Base-by-base conservation (phyloP, 306 rosid genomes). In the Prunus persica region DNA sequence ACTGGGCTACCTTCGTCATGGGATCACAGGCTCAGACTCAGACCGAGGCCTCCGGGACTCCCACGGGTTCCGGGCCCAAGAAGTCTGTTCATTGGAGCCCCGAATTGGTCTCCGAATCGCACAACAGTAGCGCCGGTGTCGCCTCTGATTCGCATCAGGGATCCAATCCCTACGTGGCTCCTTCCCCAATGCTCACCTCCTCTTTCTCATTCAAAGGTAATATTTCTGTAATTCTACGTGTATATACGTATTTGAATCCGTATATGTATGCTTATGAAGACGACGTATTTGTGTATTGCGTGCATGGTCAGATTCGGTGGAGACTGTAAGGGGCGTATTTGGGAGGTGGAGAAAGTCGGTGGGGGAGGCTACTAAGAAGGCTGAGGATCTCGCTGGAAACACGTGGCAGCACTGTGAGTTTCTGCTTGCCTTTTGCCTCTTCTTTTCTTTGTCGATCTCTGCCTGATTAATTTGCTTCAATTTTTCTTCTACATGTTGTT, bases 401-500 rank as follows among this genome's bases (percentile, higher is more conserved):
- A 92, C 99, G 41, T 95, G 99, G 99, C 94, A 90, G 81, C 96
- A 93, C 81, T 78, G 97, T 95, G 79, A 81, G 93, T 76, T 75
- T 56, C 51, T 4, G 22, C 8, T 49, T 63, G 2, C 22, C 50
- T 8, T 57, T 56, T n/a, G 61, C 20, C 58, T 19, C 65, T 2
- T 41, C 22, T 62, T 34, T 27, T 24, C 10, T 14, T 34, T 52
- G 13, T 62, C 18, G 8, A 16, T 65, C 9, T 71, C 63, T 34
- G 46, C 45, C 45, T 24, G 32, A 67, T 66, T 65, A 12, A 9
- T 27, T 7, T 50, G 24, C n/a, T 20, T 41, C 15, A 19, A 38
- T 7, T 28, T 13, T 28, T 52, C 3, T 14, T 52, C 8, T 18
- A 6, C 18, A 52, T 52, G 22, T 52, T 52, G n/a, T 52, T 52